Conservation (phyloP, 2,329 filamentous ascomycete species). For the Alternaria arborescens region DNA sequence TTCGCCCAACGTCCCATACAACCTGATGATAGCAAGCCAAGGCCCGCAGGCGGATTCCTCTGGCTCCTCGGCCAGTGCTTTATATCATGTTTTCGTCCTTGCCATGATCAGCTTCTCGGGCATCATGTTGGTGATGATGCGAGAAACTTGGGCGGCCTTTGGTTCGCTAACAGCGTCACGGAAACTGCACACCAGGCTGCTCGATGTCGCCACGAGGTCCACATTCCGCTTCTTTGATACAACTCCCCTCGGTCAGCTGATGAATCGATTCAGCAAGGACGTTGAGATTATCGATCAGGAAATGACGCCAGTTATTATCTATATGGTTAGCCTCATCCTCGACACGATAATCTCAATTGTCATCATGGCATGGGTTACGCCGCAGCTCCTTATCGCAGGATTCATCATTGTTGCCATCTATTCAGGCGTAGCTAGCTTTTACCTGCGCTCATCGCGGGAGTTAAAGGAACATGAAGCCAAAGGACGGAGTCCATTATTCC, state of each 20-base stretch:
- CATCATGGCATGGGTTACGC: background rate
- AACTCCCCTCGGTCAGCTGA: background rate
- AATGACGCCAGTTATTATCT: background rate
- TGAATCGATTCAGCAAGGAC: slow-evolving; percentile 2
- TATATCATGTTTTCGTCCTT: background rate
- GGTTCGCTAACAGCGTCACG: slow-evolving; percentile 1
- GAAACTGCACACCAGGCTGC: slow-evolving; percentile 1
- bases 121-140: background rate
- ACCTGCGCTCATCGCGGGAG: slow-evolving; percentile 1
- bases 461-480: slow-evolving; percentile 5
- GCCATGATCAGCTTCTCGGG: background rate
- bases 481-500: slow-evolving; percentile 2
- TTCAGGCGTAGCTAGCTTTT: background rate
- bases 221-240: slow-evolving; percentile 3
- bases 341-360: background rate
- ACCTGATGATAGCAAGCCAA: slow-evolving; percentile 2
- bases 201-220: background rate
- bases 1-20: background rate
- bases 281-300: slow-evolving; percentile 1
- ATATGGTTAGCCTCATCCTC: background rate
- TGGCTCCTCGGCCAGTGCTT: background rate
- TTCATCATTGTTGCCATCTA: background rate
- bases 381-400: slow-evolving; percentile 1
- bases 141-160: slow-evolving; percentile 3
- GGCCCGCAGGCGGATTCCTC: background rate